These are phyloP conservation scores for Agaricus subrufescens DNA, from an alignment of 768 basidiomycete species.

Conservation along the genomic window DNA sequence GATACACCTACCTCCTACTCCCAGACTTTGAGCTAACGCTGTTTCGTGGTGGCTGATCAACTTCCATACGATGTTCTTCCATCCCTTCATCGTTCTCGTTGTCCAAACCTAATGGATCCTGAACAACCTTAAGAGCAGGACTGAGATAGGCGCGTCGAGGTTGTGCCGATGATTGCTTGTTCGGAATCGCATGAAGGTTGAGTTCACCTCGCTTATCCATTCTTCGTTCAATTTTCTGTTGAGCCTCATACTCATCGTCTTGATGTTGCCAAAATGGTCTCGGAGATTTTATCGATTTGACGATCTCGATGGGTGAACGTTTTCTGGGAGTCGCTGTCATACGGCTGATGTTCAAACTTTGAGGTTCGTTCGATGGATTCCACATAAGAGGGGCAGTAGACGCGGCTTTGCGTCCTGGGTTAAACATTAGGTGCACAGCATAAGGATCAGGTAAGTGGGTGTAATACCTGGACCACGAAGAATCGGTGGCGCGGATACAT, in stretches of 20 bases:
- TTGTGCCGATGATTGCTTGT: neutral
- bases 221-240: constrained; percentile 4
- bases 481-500: neutral
- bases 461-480: neutral
- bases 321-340: constrained; percentile 1
- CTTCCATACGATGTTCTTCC: constrained; percentile 6
- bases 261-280: constrained; percentile 11
- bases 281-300: neutral
- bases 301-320: constrained; percentile 5
- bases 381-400: constrained; percentile 4
- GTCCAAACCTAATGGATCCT: neutral
- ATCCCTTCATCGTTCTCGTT: neutral
- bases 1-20: no score
- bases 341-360: neutral
- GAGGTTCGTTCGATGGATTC: constrained; percentile 9
- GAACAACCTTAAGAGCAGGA: constrained; percentile 1
- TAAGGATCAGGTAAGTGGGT: neutral
- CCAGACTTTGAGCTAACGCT: neutral
- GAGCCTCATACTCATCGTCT: constrained; percentile 5
- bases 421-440: neutral
- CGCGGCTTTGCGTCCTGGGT: constrained; percentile 2
- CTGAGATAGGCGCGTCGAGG: constrained; percentile 1
- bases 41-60: constrained; percentile 5
- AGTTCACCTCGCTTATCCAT: constrained; percentile 4
- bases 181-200: neutral